phyloP scores from a whole-genome alignment of 2,329 filamentous ascomycete genomes.

The Aspergillus quadrilineatus region DNA sequence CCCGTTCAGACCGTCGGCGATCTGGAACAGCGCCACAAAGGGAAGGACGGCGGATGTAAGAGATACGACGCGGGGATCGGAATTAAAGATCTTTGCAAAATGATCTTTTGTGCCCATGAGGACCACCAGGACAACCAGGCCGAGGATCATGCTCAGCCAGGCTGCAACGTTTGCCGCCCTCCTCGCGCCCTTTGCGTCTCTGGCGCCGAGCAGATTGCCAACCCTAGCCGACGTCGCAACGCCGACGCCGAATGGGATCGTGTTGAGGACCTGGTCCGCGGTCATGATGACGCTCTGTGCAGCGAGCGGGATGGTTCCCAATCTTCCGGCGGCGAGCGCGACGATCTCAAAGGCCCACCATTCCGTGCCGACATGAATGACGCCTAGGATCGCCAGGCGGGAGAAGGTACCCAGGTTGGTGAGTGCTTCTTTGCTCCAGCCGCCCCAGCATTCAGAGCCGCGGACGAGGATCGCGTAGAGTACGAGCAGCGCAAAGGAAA shows the following conservation, averaged over 20 bases:
- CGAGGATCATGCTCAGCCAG: slow-evolving; percentile 68
- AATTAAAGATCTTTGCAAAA: slow-evolving; percentile 78
- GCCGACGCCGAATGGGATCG: slow-evolving; percentile 81
- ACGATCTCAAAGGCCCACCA: slow-evolving; percentile 97
- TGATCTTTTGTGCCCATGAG: slow-evolving; percentile 70
- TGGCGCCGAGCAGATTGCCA: slow-evolving; percentile 75
- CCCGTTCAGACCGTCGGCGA: slow-evolving; percentile 83
- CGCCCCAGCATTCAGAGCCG: slow-evolving; percentile 78
- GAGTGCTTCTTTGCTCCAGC: slow-evolving; percentile 64
- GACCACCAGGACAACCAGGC: slow-evolving; percentile 63
- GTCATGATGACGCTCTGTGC: slow-evolving; percentile 91
- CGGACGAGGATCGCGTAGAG: slow-evolving; percentile 69
- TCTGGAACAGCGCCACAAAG: slow-evolving; percentile 84
- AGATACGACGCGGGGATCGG: slow-evolving; percentile 68
- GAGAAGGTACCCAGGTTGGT: slow-evolving; percentile 69
- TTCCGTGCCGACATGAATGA: slow-evolving; percentile 83
- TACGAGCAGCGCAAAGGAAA: slow-evolving; percentile 73
- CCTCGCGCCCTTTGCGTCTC: slow-evolving; percentile 63
- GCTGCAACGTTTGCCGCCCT: slow-evolving; percentile 75
- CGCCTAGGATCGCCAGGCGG: slow-evolving; percentile 70
- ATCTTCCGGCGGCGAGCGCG: slow-evolving; percentile 73
- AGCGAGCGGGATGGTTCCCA: slow-evolving; percentile 76
- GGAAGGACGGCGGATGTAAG: slow-evolving; percentile 80
- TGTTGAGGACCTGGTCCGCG: slow-evolving; percentile 78
- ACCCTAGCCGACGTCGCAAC: slow-evolving; percentile 76